Base-by-base conservation (phyloP, 305 asterid genomes). In the Fraxinus floribunda region DNA sequence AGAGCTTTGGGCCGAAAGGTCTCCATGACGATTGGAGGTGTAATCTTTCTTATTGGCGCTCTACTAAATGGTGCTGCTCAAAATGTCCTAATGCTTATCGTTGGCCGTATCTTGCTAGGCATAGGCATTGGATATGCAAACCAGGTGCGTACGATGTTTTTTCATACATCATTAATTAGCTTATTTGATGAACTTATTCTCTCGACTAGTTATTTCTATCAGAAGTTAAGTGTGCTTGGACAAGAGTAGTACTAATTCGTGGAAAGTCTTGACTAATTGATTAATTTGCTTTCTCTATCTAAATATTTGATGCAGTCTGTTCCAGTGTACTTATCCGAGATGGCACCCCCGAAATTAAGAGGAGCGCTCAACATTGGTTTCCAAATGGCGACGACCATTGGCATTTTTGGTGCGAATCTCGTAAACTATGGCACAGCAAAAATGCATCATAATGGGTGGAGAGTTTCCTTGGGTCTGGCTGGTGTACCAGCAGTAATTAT, bases 301-400 rank as follows among this genome's bases (percentile, higher is more conserved):
- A 8, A 2, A 68, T 35, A 22, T 9, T 15, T 15, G 0, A 36
- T 77, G 87, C 76, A 93, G 85, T 83, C 97, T 0, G 97, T 92
- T 34, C 97, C 97, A 0, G 86, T 93, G 0, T 93, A 92, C 87
- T 89, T 93, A 0, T 93, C 97, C 0, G 97, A 93, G 76, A 93
- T 93, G 93, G 97, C 97, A 0, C 97, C 97, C 0, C 68, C 93
- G 0, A 87, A 90, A 38, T 52, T 90, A 2, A 87, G 97, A 77
- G 97, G 97, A 0, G 94, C 97, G 2, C 84, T 93, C 16, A 93
- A 92, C 84, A 89, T 90, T 6, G 91, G 91, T 11, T 93, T 93
- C 89, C 94, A 93, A 79, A 89, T 93, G 95, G 90, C 91, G 16
- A 85, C 82, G 5, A 92, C 94, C 30, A 80, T 92, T 16, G 97